Evolutionary conservation across 345 rosid species (phyloP).

Genomic region (Lenwebbia sp.): DNA sequence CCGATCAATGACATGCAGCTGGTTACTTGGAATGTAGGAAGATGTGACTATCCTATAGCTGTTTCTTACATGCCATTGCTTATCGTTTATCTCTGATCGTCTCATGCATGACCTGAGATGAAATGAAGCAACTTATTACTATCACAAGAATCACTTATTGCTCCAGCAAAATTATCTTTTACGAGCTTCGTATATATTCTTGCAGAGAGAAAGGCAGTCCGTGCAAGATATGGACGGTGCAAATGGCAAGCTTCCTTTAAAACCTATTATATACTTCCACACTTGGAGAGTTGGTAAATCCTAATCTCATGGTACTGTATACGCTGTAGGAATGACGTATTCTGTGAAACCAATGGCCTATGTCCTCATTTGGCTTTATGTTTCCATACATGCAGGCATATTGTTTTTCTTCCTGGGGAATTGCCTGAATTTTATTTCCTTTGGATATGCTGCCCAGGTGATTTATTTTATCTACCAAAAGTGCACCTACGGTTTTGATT

Average conservation of each 20-base stretch:
- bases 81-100: background rate
- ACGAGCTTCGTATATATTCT: background rate
- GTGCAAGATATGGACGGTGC: slow-evolving; percentile 43
- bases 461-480: background rate
- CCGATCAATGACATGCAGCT: background rate
- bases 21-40: background rate
- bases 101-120: background rate
- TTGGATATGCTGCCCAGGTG: slow-evolving; percentile 99
- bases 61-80: background rate
- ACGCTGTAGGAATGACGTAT: background rate
- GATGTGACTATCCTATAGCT: background rate
- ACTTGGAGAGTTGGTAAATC: slow-evolving; percentile 94
- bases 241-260: slow-evolving; percentile 51
- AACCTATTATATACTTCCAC: slow-evolving; percentile 79
- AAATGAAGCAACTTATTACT: background rate
- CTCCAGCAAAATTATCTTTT: background rate
- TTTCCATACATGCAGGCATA: slow-evolving; percentile 47
- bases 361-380: background rate
- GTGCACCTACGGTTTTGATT: background rate
- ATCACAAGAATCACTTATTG: background rate
- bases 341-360: background rate
- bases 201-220: slow-evolving; percentile 76
- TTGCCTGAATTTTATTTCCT: slow-evolving; percentile 93
- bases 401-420: slow-evolving; percentile 83
- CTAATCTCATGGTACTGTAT: slow-evolving; percentile 2